Conservation (phyloP, 1,284 basidiomycete genomes). For the Paramarasmius palmivorus region DNA sequence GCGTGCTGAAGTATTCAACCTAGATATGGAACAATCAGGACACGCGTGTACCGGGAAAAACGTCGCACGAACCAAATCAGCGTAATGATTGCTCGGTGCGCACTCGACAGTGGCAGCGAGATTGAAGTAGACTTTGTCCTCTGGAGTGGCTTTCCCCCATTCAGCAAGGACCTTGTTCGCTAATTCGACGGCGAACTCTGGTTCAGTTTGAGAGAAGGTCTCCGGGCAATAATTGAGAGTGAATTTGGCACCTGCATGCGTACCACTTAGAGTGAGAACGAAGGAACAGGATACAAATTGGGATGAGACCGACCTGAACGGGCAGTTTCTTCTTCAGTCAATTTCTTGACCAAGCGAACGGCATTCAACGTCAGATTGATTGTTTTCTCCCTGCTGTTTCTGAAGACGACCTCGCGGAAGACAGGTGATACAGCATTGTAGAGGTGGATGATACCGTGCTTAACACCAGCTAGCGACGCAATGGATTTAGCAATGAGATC, state of each 20-base stretch:
- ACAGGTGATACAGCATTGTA: conserved; percentile 89
- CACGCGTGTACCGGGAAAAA: conserved; percentile 1
- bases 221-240: conserved; percentile 92
- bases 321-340: conserved; percentile 71
- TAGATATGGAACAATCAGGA: conserved; percentile 30
- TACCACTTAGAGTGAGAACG: background rate
- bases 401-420: conserved; percentile 89
- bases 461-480: conserved; percentile 79
- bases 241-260: conserved; percentile 63
- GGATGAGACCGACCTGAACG: conserved; percentile 40
- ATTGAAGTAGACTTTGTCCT: conserved; percentile 87
- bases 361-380: conserved; percentile 78
- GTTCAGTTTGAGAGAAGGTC: conserved; percentile 90
- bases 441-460: conserved; percentile 89
- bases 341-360: conserved; percentile 74
- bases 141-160: conserved; percentile 69
- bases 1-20: conserved; percentile 84
- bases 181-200: conserved; percentile 82
- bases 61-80: conserved; percentile 66
- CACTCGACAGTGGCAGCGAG: conserved; percentile 90
- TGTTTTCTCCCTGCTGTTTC: conserved; percentile 80
- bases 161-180: conserved; percentile 81
- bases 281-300: background rate
- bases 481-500: conserved; percentile 85
- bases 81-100: conserved; percentile 88